Evolutionary conservation across 768 basidiomycete species (phyloP).

Genomic region (Mycena maculata): DNA sequence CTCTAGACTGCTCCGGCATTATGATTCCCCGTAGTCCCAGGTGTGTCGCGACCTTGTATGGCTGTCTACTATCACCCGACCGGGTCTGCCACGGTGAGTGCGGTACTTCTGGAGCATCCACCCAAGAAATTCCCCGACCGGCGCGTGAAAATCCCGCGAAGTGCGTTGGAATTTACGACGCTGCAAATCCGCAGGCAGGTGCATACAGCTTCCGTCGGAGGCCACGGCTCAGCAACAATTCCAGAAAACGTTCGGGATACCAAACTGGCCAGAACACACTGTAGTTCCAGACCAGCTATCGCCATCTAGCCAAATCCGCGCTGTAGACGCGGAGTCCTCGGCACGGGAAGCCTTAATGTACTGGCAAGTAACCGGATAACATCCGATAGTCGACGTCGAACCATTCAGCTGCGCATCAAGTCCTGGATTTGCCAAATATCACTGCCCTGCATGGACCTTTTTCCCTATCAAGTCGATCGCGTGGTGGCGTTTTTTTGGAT

Average conservation of each 20-base stretch:
- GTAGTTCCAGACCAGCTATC: conserved; percentile 9
- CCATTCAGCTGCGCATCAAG: conserved; percentile 9
- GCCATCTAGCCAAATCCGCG: conserved; percentile 14
- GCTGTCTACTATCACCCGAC: neutral
- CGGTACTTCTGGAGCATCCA: conserved; percentile 17
- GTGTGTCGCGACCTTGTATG: neutral
- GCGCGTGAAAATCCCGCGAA: conserved; percentile 4
- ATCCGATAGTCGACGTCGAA: conserved; percentile 7
- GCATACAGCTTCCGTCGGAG: neutral
- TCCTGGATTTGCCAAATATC: conserved; percentile 6
- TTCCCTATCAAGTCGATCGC: neutral
- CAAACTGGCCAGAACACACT: conserved; percentile 12
- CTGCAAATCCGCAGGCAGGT: neutral
- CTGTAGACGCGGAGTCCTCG: conserved; percentile 21
- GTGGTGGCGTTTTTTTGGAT: conserved; percentile 3
- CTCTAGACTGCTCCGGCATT: neutral
- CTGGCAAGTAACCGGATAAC: neutral
- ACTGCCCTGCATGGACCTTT: neutral
- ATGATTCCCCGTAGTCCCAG: neutral
- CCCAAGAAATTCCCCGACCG: neutral
- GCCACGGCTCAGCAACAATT: neutral
- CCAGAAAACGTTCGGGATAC: conserved; percentile 16
- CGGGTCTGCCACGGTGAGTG: neutral
- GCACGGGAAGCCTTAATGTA: conserved; percentile 16
- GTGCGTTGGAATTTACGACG: neutral